Conservation (phyloP, 1,284 basidiomycete genomes). For the Jaminaea rosea region DNA sequence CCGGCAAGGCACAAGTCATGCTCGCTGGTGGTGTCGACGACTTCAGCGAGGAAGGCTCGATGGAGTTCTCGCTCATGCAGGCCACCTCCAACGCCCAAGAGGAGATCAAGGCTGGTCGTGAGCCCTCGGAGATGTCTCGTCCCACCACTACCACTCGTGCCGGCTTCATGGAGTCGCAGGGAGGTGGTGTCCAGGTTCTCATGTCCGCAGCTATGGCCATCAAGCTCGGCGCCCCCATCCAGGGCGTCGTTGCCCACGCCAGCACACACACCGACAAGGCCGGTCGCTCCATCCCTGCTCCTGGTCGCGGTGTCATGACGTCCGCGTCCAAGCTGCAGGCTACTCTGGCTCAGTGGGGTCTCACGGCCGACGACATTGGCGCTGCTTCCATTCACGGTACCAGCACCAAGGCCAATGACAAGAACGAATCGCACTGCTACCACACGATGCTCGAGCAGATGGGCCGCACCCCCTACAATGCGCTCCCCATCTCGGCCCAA, state of each 20-base stretch:
- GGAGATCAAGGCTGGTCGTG: slow-evolving; percentile 95
- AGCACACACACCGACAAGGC: slow-evolving; percentile 90
- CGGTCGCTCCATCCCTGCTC: slow-evolving; percentile 73
- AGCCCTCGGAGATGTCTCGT: slow-evolving; percentile 93
- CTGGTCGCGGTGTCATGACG: slow-evolving; percentile 40
- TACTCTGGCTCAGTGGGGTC: slow-evolving; percentile 89
- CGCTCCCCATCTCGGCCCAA: slow-evolving; percentile 91
- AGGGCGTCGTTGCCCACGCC: slow-evolving; percentile 86
- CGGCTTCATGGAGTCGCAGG: slow-evolving; percentile 75
- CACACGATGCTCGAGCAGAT: slow-evolving; percentile 83
- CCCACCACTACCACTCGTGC: slow-evolving; percentile 84
- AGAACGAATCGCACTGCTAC: slow-evolving; percentile 96
- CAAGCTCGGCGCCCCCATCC: slow-evolving; percentile 85
- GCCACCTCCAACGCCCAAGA: slow-evolving; percentile 93
- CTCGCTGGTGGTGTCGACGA: slow-evolving; percentile 97
- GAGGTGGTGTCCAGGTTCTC: slow-evolving; percentile 88
- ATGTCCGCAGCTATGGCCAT: slow-evolving; percentile 95
- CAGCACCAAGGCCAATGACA: slow-evolving; percentile 93
- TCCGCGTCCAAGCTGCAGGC: slow-evolving; percentile 65
- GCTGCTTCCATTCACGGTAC: slow-evolving; percentile 82
- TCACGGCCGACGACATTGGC: slow-evolving; percentile 79
- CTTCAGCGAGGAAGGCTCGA: slow-evolving; percentile 91
- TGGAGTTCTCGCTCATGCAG: slow-evolving; percentile 94
- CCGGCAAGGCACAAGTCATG: slow-evolving; percentile 98
- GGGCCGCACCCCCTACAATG: slow-evolving; percentile 81